These are phyloP conservation scores for Trichocladium uniseriatum DNA, from an alignment of 495 filamentous ascomycete species.

Conservation along the genomic window DNA sequence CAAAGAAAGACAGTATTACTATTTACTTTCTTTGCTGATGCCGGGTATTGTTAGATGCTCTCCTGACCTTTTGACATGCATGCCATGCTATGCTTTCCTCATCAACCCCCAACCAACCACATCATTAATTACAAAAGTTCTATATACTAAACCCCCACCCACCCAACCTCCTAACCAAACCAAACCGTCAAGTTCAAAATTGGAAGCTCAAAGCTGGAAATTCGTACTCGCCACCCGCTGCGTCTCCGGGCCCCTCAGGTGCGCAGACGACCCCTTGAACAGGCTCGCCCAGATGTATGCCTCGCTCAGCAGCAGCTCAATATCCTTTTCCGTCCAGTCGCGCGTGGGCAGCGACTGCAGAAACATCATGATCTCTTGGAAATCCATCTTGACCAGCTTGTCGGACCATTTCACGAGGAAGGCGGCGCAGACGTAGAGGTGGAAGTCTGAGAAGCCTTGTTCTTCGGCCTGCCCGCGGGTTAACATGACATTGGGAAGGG, in stretches of 20 bases:
- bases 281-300: conserved; percentile 94
- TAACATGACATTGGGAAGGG: no score
- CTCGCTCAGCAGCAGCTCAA: conserved; percentile 89
- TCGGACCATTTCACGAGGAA: conserved; percentile 99
- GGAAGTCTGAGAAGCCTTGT: conserved; percentile 95
- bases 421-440: conserved; percentile 95
- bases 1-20: no score
- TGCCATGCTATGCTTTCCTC: no score
- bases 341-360: conserved; percentile 90
- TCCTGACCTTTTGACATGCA: no score
- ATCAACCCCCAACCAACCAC: no score
- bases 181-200: background rate
- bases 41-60: no score
- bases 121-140: no score
- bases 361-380: conserved; percentile 99
- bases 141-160: no score
- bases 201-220: conserved; percentile 32
- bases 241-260: conserved; percentile 50
- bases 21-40: no score
- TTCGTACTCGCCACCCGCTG: conserved; percentile 28
- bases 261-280: conserved; percentile 79
- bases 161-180: no score
- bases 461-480: conserved; percentile 95
- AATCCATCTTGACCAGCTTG: conserved; percentile 93
- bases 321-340: conserved; percentile 94